Base-by-base conservation (phyloP, 2,329 filamentous ascomycete genomes). In the Paecilomyces variotii region DNA sequence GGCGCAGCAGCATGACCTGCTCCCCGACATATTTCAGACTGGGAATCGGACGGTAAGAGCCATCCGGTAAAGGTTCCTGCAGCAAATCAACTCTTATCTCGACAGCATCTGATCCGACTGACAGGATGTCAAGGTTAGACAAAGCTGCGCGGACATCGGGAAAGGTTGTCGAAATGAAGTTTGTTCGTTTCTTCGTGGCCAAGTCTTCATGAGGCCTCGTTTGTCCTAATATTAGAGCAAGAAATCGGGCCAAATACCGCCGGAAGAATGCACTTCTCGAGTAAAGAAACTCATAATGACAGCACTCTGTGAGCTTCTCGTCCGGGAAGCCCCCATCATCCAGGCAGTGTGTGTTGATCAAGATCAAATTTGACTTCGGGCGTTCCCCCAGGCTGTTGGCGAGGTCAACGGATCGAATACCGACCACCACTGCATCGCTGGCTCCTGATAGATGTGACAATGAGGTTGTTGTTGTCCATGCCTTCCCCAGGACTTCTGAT, bases 251-350 rank as follows among this genome's bases (percentile, higher is more conserved):
- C 53, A 94, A 77, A 68, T 94, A 89, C 58, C 89, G 82, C 28
- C 90, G 84, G 61, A 87, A 86, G 70, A 89, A 90, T 0, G 87
- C 83, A 7, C 82, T 80, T 62, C 86, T 83, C 2, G 88, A 89
- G 76, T 94, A 95, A 24, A 95, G 80, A 65, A 93, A 94, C 71
- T 95, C 90, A 75, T 93, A 94, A 74, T 94, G 89, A 76, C 88
- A 92, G 59, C 82, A 74, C 27, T 83, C 78, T 14, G 87, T 90
- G 26, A 91, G 80, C 53, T 79, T 72, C 45, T 82, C 71, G 64
- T 90, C 85, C n/a, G 87, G 85, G 19, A 85, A 84, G 77, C 87
- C 88, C 30, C 85, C 85, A 57, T 85, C 79, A 65, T 87, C 85
- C 62, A 91, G 84, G 69, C 87, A 90, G 71, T 93, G 88, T 26